Conservation (phyloP, 1,139 yeast species). For the Taiozyma sp. region DNA sequence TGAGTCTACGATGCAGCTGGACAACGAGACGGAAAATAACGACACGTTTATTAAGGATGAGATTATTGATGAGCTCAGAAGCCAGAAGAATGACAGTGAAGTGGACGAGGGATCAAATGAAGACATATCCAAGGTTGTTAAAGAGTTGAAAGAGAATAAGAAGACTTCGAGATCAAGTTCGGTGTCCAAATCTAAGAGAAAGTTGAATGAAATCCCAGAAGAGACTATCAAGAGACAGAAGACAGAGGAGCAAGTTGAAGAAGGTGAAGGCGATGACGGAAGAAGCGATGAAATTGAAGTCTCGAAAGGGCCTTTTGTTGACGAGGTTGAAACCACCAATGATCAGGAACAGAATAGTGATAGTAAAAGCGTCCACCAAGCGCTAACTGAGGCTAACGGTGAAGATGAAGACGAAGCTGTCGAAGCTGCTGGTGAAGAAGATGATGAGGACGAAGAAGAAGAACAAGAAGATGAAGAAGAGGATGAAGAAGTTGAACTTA, state of each 20-base stretch:
- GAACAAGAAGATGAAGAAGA: constrained; percentile 12
- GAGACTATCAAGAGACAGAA: not conserved
- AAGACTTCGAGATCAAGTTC: not conserved
- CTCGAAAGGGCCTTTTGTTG: not conserved
- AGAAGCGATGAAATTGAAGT: not conserved
- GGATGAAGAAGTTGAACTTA: constrained; percentile 22
- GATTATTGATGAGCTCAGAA: constrained; percentile 13
- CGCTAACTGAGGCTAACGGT: constrained; percentile 13
- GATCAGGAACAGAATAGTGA: not conserved
- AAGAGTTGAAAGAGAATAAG: constrained; percentile 6
- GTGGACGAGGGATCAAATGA: constrained; percentile 7
- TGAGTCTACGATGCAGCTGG: not conserved
- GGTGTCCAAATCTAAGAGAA: constrained; percentile 8
- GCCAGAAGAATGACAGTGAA: constrained; percentile 14
- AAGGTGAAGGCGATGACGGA: constrained; percentile 11
- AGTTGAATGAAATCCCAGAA: constrained; percentile 4
- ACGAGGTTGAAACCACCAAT: not conserved
- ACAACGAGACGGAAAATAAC: constrained; percentile 3
- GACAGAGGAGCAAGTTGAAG: constrained; percentile 7
- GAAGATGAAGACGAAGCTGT: constrained; percentile 2
- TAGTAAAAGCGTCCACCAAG: not conserved
- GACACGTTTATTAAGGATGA: constrained; percentile 20
- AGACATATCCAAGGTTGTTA: constrained; percentile 15
- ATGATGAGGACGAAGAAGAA: constrained; percentile 8
- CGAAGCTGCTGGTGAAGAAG: constrained; percentile 1